These are phyloP conservation scores for Cyamopsis tetragonoloba DNA, from an alignment of 306 rosid species.

Conservation along the genomic window DNA sequence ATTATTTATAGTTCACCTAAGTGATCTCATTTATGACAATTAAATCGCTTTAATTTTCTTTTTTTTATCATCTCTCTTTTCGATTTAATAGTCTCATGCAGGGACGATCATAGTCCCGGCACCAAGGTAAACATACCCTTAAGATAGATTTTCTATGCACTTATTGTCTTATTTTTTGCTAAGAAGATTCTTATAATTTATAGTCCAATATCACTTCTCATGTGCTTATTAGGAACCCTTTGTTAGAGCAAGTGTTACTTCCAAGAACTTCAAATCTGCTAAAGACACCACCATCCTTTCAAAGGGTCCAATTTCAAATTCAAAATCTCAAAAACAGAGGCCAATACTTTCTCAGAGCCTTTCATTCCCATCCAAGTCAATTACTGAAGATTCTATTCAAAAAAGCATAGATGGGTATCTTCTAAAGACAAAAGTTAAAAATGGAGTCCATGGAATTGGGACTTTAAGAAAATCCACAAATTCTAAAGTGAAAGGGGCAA, in stretches of 20 bases:
- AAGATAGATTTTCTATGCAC: no score
- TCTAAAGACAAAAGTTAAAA: constrained; percentile 38
- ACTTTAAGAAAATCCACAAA: constrained; percentile 42
- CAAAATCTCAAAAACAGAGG: constrained; percentile 45
- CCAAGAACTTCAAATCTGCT: constrained; percentile 48
- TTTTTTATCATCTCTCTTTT: no score
- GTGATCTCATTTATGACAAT: no score
- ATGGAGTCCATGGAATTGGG: constrained; percentile 35
- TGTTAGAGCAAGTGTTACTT: constrained; percentile 33
- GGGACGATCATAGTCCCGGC: no score
- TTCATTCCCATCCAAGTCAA: constrained; percentile 65
- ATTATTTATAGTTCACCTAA: no score
- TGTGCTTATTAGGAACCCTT: constrained; percentile 64
- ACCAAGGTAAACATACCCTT: no score
- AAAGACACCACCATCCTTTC: constrained; percentile 56
- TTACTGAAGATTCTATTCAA: constrained; percentile 46
- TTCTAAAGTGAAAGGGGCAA: constrained; percentile 38
- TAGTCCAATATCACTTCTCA: no score
- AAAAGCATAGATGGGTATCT: constrained; percentile 62
- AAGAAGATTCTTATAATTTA: no score
- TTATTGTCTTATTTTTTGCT: no score
- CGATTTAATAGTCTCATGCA: no score
- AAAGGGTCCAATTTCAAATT: constrained; percentile 36
- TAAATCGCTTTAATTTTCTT: no score
- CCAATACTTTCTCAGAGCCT: constrained; percentile 68